Evolutionary conservation across 345 rosid genomes (phyloP).

Genomic region (Psidium guajava): DNA sequence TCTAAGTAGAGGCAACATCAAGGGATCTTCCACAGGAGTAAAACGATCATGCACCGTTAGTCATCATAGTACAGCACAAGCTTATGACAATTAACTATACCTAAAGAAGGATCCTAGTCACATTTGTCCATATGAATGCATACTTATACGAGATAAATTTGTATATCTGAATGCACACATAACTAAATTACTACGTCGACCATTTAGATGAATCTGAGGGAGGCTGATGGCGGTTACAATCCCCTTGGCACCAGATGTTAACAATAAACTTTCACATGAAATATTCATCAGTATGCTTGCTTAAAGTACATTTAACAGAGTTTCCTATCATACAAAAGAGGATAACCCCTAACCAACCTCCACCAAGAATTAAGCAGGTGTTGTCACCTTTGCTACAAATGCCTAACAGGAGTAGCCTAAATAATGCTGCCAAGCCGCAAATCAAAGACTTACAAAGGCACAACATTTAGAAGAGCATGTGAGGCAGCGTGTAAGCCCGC

Average conservation of each 20-base stretch:
- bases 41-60: not conserved
- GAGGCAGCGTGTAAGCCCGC: constrained; percentile 91
- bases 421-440: not conserved
- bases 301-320: not conserved
- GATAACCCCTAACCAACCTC: not conserved
- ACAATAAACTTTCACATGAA: not conserved
- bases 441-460: constrained; percentile 32
- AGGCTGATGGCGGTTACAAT: not conserved
- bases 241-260: not conserved
- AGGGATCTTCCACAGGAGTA: not conserved
- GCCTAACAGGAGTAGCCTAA: not conserved
- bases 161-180: not conserved
- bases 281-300: not conserved
- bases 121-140: not conserved
- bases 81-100: not conserved
- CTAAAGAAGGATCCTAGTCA: not conserved
- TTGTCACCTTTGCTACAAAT: not conserved
- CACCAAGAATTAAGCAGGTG: not conserved
- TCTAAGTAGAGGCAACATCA: not conserved
- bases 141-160: not conserved
- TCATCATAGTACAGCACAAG: not conserved
- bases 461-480: constrained; percentile 81
- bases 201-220: not conserved
- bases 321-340: not conserved
- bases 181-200: not conserved